These are phyloP conservation scores for Amanita muscaria DNA, from an alignment of 768 basidiomycete genomes.

Conservation along the genomic window DNA sequence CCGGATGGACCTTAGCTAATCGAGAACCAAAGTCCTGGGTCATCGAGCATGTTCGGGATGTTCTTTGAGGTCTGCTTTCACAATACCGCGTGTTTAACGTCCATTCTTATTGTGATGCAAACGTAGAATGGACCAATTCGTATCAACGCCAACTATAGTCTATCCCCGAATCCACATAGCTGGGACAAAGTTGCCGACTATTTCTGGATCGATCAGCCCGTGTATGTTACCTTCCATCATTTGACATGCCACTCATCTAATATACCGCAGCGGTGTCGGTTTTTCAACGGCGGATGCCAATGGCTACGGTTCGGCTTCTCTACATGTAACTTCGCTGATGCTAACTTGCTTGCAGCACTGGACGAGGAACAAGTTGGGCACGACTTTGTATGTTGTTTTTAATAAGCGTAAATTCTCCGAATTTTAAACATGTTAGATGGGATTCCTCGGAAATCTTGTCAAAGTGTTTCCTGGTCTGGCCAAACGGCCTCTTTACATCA, in stretches of 20 bases:
- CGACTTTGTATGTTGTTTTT: constrained; percentile 36
- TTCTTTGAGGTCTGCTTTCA: constrained; percentile 45
- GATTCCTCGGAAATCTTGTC: constrained; percentile 62
- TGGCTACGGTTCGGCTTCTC: constrained; percentile 41
- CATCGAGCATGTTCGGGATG: constrained; percentile 59
- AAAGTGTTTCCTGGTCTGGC: constrained; percentile 66
- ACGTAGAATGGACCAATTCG: constrained; percentile 64
- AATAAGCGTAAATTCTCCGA: neutral
- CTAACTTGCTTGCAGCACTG: constrained; percentile 26
- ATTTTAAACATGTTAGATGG: constrained; percentile 41
- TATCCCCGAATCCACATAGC: constrained; percentile 42
- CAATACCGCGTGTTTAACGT: neutral
- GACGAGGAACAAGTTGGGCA: constrained; percentile 60
- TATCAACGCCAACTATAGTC: constrained; percentile 40
- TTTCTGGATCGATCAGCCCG: constrained; percentile 71
- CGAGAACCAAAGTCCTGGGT: constrained; percentile 41
- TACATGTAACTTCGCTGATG: neutral
- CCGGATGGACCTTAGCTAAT: too few relatives aligned
- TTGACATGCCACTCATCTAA: constrained; percentile 3
- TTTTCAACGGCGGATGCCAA: constrained; percentile 54
- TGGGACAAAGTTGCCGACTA: constrained; percentile 58
- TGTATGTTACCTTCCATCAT: constrained; percentile 25
- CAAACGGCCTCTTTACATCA: constrained; percentile 56
- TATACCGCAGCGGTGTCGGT: constrained; percentile 35
- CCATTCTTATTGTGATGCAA: neutral